Percentiles rank a stretch among this genome's conserved stretches.
These are phyloP conservation scores for Nicotiana knightiana DNA, from an alignment of 257 asterid species.

Conservation along the genomic window DNA sequence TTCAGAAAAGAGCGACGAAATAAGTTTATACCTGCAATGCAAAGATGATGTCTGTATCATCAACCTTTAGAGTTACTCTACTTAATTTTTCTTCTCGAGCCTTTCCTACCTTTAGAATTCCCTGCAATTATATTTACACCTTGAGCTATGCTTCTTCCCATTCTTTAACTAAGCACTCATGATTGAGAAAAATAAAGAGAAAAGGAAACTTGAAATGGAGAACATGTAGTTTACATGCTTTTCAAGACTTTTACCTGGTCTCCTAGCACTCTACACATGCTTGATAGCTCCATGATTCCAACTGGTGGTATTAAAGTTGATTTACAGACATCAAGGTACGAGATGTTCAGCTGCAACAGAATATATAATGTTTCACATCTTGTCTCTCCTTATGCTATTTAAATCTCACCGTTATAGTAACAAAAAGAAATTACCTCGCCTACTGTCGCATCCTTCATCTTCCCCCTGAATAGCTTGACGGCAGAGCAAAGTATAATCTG, in stretches of 20 bases:
- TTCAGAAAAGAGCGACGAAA: background rate
- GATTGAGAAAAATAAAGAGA: background rate
- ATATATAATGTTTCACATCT: background rate
- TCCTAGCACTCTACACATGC: conserved; percentile 80
- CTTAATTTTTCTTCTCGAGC: conserved; percentile 73
- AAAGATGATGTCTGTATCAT: conserved; percentile 68
- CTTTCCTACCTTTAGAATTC: conserved; percentile 78
- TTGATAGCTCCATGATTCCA: conserved; percentile 72
- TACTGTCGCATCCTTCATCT: conserved; percentile 78
- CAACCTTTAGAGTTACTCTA: conserved; percentile 67
- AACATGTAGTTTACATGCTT: background rate
- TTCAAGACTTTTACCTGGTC: conserved; percentile 62
- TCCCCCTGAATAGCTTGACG: conserved; percentile 76
- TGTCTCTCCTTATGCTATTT: background rate
- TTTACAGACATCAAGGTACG: conserved; percentile 69
- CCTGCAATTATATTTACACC: conserved; percentile 44
- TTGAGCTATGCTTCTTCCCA: background rate
- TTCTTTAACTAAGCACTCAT: background rate
- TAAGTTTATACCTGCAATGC: conserved; percentile 66
- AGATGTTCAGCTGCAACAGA: conserved; percentile 61
- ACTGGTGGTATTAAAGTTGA: conserved; percentile 73
- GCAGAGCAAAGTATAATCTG: conserved; percentile 95
- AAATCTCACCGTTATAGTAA: background rate
- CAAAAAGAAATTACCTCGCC: conserved; percentile 60
- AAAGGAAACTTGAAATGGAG: background rate